A percentile compares a stretch with the other conserved stretches of the same genome.
These are phyloP conservation scores for Xerophyta viscosa DNA, from an alignment of 106 monocot species.

Conservation along the genomic window DNA sequence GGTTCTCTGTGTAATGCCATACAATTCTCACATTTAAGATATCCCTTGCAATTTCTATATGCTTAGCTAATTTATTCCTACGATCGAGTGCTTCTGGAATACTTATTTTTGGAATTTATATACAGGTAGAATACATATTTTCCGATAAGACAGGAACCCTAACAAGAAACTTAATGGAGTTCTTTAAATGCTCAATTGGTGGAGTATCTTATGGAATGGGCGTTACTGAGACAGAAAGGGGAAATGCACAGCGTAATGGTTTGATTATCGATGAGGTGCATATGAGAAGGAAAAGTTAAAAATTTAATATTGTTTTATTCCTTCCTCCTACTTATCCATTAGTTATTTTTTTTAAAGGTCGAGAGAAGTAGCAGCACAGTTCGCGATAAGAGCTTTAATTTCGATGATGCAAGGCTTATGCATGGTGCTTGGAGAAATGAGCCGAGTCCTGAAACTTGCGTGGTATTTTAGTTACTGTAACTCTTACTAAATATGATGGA, in stretches of 20 bases:
- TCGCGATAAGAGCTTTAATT: slow-evolving; percentile 95
- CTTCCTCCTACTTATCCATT: background rate
- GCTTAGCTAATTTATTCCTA: too few relatives aligned
- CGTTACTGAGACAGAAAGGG: slow-evolving; percentile 84
- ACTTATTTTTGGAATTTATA: background rate
- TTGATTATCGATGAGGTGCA: slow-evolving; percentile 58
- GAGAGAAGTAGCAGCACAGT: slow-evolving; percentile 26
- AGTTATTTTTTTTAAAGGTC: slow-evolving; percentile 22
- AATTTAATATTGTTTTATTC: background rate
- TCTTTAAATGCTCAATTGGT: slow-evolving; percentile 98
- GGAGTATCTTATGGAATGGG: slow-evolving; percentile 91
- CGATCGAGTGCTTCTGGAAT: too few relatives aligned
- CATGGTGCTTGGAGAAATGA: slow-evolving; percentile 97
- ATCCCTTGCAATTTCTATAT: too few relatives aligned
- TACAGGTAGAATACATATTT: slow-evolving; percentile 95
- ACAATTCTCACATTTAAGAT: too few relatives aligned
- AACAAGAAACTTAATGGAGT: slow-evolving; percentile 98
- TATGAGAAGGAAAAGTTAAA: background rate
- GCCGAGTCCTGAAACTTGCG: slow-evolving; percentile 61
- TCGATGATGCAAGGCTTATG: slow-evolving; percentile 95
- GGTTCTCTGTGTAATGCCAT: too few relatives aligned
- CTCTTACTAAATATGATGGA: background rate
- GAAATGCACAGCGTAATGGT: slow-evolving; percentile 63
- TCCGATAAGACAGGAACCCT: slow-evolving; percentile 99
- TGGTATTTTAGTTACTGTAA: slow-evolving; percentile 11